Percentiles rank a stretch among this genome's conserved stretches.
These are phyloP conservation scores for Cerioporus squamosus DNA, from an alignment of 1,284 basidiomycete genomes.

Conservation along the genomic window DNA sequence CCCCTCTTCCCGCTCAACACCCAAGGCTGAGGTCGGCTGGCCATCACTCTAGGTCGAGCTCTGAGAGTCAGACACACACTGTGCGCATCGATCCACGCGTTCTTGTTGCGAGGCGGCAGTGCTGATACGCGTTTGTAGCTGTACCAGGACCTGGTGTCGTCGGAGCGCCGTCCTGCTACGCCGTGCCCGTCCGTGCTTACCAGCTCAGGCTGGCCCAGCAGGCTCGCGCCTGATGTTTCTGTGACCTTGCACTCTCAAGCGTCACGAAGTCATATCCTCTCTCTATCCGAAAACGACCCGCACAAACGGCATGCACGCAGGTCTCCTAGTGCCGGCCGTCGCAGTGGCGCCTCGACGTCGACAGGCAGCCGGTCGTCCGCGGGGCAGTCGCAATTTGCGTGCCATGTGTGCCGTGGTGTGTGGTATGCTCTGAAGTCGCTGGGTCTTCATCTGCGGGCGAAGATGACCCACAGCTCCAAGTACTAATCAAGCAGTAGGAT, in stretches of 20 bases:
- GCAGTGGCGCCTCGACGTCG: conserved; percentile 15
- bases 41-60: conserved; percentile 12
- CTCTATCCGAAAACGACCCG: conserved; percentile 7
- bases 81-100: conserved; percentile 9
- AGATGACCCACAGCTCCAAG: conserved; percentile 11
- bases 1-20: conserved; percentile 34
- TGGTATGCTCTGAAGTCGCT: conserved; percentile 23
- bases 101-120: neutral
- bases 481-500: neutral
- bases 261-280: conserved; percentile 11
- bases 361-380: conserved; percentile 14
- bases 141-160: conserved; percentile 5
- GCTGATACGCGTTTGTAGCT: conserved; percentile 6
- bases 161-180: conserved; percentile 11
- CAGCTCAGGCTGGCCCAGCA: conserved; percentile 3
- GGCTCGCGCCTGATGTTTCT: conserved; percentile 9
- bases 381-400: conserved; percentile 15
- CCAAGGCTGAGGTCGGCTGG: conserved; percentile 23
- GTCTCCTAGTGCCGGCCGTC: conserved; percentile 10
- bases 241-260: conserved; percentile 4
- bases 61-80: conserved; percentile 12
- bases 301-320: conserved; percentile 2
- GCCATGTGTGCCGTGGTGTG: conserved; percentile 18
- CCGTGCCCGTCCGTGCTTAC: conserved; percentile 7
- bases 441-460: conserved; percentile 24